Evolutionary conservation across 1,284 basidiomycete species (phyloP).

Genomic region (Calocybe gambosa): DNA sequence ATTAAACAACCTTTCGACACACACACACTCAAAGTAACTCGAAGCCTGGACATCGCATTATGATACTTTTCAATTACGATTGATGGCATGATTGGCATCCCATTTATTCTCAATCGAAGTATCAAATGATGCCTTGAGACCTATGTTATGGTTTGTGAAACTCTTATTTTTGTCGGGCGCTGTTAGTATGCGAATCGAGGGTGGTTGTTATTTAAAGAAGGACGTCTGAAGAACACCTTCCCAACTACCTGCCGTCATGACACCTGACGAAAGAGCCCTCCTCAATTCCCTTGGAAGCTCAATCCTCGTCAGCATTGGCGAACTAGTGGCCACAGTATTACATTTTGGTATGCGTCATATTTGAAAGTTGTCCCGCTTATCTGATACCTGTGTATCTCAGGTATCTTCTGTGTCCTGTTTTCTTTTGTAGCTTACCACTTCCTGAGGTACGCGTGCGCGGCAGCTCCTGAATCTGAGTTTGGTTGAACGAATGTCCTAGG

Average conservation of each 20-base stretch:
- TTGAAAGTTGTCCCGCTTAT: not conserved
- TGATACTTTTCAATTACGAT: too few species aligned
- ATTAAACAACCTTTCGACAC: too few species aligned
- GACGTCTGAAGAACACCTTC: too few species aligned
- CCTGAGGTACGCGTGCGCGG: not conserved
- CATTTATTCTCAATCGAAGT: too few species aligned
- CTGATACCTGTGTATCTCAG: not conserved
- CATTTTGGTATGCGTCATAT: not conserved
- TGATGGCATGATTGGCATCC: too few species aligned
- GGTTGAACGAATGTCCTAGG: not conserved
- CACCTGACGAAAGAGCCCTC: not conserved
- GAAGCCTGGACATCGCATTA: too few species aligned
- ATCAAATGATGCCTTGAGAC: too few species aligned
- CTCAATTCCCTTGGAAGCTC: not conserved
- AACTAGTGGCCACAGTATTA: not conserved
- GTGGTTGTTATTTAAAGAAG: too few species aligned
- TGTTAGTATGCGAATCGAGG: too few species aligned
- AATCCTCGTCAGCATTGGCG: not conserved
- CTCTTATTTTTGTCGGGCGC: too few species aligned
- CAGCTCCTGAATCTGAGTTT: not conserved
- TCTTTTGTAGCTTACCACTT: not conserved
- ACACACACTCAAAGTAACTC: too few species aligned
- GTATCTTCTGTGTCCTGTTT: not conserved
- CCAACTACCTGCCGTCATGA: not conserved
- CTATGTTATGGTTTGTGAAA: too few species aligned